phyloP scores from a whole-genome alignment of 805 yeast genomes.

The Suhomyces kilbournensis region DNA sequence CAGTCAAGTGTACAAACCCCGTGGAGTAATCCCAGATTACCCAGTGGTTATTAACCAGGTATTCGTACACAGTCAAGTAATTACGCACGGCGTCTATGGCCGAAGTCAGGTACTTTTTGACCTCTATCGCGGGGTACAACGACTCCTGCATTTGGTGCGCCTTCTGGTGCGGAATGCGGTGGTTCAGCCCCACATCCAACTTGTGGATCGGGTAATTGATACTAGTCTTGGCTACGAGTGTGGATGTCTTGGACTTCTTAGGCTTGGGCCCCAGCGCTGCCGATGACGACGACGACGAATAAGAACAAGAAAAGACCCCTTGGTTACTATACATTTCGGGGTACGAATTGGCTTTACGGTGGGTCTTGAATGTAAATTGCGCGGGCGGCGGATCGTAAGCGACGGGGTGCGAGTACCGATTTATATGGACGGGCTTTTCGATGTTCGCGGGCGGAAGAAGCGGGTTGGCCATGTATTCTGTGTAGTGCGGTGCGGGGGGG shows the following conservation, averaged over 20 bases:
- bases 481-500: slow-evolving; percentile 1
- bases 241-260: slow-evolving; percentile 4
- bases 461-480: slow-evolving; percentile 1
- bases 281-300: neutral
- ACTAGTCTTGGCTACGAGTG: slow-evolving; percentile 5
- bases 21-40: slow-evolving; percentile 83
- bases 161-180: slow-evolving; percentile 1
- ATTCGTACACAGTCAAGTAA: slow-evolving; percentile 69
- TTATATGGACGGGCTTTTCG: neutral
- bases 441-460: slow-evolving; percentile 2
- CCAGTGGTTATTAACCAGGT: slow-evolving; percentile 64
- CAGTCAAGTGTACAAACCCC: slow-evolving; percentile 84
- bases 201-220: slow-evolving; percentile 12
- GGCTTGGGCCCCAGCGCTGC: neutral
- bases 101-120: slow-evolving; percentile 64
- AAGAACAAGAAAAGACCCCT: neutral
- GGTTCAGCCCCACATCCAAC: neutral
- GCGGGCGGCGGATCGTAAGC: neutral
- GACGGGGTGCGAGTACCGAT: neutral
- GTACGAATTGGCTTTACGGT: slow-evolving; percentile 6
- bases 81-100: slow-evolving; percentile 62
- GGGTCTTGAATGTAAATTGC: slow-evolving; percentile 2
- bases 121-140: slow-evolving; percentile 10
- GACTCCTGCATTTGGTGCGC: neutral
- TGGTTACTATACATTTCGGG: neutral